Percentiles rank a stretch among this genome's conserved stretches.
Evolutionary conservation across 306 rosid genomes (phyloP).

Genomic region (Prunus persica): Prunus_persica_NCBIv2 NC_034009.1:32652501-32653000

Average conservation of each 20-base stretch:
- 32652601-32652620: constrained; percentile 61
- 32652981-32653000: constrained; percentile 34
- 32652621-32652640: constrained; percentile 74
- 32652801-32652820: constrained; percentile 62
- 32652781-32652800: constrained; percentile 67
- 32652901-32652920: constrained; percentile 62
- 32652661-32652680: constrained; percentile 86
- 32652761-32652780: constrained; percentile 75
- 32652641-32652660: constrained; percentile 75
- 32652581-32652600: constrained; percentile 86
- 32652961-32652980: constrained; percentile 74
- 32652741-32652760: constrained; percentile 79
- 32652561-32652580: constrained; percentile 58
- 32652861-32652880: constrained; percentile 75
- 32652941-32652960: constrained; percentile 61
- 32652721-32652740: constrained; percentile 62
- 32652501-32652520: constrained; percentile 51
- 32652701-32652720: constrained; percentile 53
- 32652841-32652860: constrained; percentile 58
- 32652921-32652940: constrained; percentile 67
- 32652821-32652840: constrained; percentile 68
- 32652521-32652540: constrained; percentile 80
- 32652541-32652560: constrained; percentile 63
- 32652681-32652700: constrained; percentile 75
- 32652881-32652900: constrained; percentile 68